Base-by-base conservation (phyloP, 1,139 yeast species). In the Arxiozyma slooffiae region DNA sequence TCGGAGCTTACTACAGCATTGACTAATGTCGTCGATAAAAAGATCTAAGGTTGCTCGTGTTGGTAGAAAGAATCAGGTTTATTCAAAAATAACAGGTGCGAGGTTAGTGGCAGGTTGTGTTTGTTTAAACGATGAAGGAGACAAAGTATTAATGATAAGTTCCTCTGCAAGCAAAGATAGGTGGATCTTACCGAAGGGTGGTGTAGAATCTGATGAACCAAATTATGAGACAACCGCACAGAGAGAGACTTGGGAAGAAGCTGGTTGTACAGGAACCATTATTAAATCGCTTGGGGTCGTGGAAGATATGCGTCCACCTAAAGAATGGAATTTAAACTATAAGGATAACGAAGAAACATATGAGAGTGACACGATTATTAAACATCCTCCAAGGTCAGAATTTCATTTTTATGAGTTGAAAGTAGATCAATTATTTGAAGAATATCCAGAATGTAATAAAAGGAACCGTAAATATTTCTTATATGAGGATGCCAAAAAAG, bases 231-330 rank as follows among this genome's bases (percentile, higher is more conserved):
- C 51, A 7, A 71, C 87, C 7, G 97, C 97, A 0, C 72, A 77
- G 17, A 72, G 99, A 53, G 98, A 92, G 66, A 86, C 96, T 0
- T 92, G 98, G 98, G 98, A 92, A 67, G 99, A 92, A 67, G 95
- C 96, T 0, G 98, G 98, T 0, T 86, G 85, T 30, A 77, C 77
- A 42, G 96, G 96, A 4, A 70, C 66, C 18, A 74, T 88, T 16
- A 59, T 72, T 1, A 59, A 62, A 46, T 74, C 73, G 53, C 69
- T 90, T 44, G 95, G 92, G 0, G 71, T 77, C 1, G 82, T 86
- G 24, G 76, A 75, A 49, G 96, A 88, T 62, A 72, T 76, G 60
- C 67, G 95, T 52, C 88, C 88, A 8, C 73, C 77, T 40, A 78
- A 81, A 66, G 77, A 80, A 3, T 84, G 86, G 67, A 69, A 64